Base-by-base conservation (phyloP, 2,329 filamentous ascomycete species). In the Alternaria postmessia region DNA sequence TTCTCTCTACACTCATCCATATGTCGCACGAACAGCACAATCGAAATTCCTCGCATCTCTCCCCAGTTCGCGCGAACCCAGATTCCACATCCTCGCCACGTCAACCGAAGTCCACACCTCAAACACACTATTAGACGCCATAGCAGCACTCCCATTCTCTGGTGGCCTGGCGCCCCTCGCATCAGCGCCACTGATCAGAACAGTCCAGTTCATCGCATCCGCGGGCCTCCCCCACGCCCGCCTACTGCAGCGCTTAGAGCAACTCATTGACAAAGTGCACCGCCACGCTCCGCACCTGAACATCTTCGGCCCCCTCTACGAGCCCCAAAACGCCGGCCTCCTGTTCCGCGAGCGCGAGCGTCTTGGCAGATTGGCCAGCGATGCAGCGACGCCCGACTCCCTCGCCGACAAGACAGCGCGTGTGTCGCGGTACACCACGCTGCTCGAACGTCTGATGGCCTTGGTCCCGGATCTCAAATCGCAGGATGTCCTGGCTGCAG, bases 221-320 rank as follows among this genome's bases (percentile, higher is more conserved):
- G 74, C 61, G 5, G 71, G 74, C 6, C 63, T 75, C 2, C 56
- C 66, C 0, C 63, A 71, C 1, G 75, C 63, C 8, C 72, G 72
- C 6, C 67, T 78, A 3, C 69, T 77, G n/a, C 74, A 75, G 54
- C 73, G 74, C 30, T 62, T 78, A 6, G 75, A 78, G 59, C 69
- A 63, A 11, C 66, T 78, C 12, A 66, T 78, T 22, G 74, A 75
- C 36, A 78, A 78, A 55, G 66, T 76, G 0, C 70, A 77, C 46
- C 64, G 64, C 16, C 69, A 75, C 12, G 44, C 70, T 3, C 70
- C 72, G 1, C 60, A 67, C 8, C 69, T 74, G 5, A 55, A 64
- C 8, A 64, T 75, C 38, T 76, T 76, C 39, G 75, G 75, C 4
- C 68, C 74, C 0, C 63, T 77, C 1, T 65, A 73, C 52, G 66